Base-by-base conservation (phyloP, 208 protist genomes). In the Trypanosoma rangeli region DNA sequence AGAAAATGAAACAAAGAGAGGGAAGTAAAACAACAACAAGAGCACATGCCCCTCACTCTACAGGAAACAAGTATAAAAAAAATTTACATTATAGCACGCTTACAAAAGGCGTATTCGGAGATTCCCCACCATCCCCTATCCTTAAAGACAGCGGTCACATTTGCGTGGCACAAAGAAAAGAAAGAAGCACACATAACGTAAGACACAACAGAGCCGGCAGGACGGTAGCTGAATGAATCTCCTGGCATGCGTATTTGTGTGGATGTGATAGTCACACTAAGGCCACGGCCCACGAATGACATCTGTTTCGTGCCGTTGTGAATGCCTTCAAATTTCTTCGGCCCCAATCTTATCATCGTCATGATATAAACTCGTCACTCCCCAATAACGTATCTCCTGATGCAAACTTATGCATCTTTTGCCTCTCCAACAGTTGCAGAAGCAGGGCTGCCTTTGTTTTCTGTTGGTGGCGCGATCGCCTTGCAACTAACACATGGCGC, bases 401-500 rank as follows among this genome's bases (percentile, higher is more conserved):
- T 7, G 61, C 15, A 20, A 22, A 24, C 26, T 35, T 46, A 7
- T 16, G 22, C n/a, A 22, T 39, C 64, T 56, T 39, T 62, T 54
- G 67, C 48, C 53, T 20, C 24, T 48, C 74, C 37, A 94, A 65
- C 9, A 93, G 73, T 29, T 77, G 73, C 53, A 94, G 37, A 10
- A 93, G 76, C 24, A 90, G 65, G 31, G 68, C 46, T 9, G 85
- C 79, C 26, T 76, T 74, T 16, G 72, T 73, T 46, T 73, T 74
- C 48, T 90, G 65, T 16, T 71, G 72, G 1, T 49, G 31, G 35
- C 76, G 79, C n/a, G 84, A 74, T 44, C 74, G 78, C 1, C 73
- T 79, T 35, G 87, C 80, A 16, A 93, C 78, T 24, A 93, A 68
- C 61, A 95, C 85, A 37, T 83, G 84, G n/a, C 86, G 72, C 52